Percentiles rank a stretch among this genome's conserved stretches.
Evolutionary conservation across 208 protist species (phyloP).

Genomic region (Crithidia bombi): DNA sequence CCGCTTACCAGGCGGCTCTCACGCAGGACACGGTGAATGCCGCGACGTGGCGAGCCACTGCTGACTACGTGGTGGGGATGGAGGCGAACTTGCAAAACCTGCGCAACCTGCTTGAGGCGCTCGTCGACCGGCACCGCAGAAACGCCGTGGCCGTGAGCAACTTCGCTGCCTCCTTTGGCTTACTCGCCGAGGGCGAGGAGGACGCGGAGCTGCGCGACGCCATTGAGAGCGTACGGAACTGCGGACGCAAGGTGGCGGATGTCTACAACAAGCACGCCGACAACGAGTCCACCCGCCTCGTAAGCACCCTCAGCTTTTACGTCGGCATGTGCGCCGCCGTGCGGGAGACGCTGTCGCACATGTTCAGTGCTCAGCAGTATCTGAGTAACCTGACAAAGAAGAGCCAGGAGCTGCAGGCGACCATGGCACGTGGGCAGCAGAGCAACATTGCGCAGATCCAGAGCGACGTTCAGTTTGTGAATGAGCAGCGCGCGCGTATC

Average conservation of each 20-base stretch:
- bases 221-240: slow-evolving; percentile 59
- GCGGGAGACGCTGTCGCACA: slow-evolving; percentile 58
- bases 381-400: slow-evolving; percentile 40
- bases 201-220: slow-evolving; percentile 54
- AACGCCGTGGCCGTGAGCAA: slow-evolving; percentile 29
- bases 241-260: slow-evolving; percentile 53
- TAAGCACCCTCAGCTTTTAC: slow-evolving; percentile 87
- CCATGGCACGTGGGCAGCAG: slow-evolving; percentile 35
- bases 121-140: slow-evolving; percentile 35
- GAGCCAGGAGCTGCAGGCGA: slow-evolving; percentile 25
- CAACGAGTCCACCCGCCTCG: slow-evolving; percentile 69
- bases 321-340: slow-evolving; percentile 80
- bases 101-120: slow-evolving; percentile 31
- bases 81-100: slow-evolving; percentile 37
- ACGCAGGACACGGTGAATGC: slow-evolving; percentile 34
- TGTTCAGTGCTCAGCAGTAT: slow-evolving; percentile 45
- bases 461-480: slow-evolving; percentile 38
- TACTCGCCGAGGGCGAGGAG: slow-evolving; percentile 54
- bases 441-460: slow-evolving; percentile 34
- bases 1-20: slow-evolving; percentile 33
- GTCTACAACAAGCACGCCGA: slow-evolving; percentile 74
- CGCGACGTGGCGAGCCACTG: slow-evolving; percentile 33
- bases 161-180: slow-evolving; percentile 35
- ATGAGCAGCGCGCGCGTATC: slow-evolving; percentile 41
- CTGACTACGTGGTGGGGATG: slow-evolving; percentile 32